Conservation (phyloP, 768 basidiomycete species). For the Multifurca ochricompacta region DNA sequence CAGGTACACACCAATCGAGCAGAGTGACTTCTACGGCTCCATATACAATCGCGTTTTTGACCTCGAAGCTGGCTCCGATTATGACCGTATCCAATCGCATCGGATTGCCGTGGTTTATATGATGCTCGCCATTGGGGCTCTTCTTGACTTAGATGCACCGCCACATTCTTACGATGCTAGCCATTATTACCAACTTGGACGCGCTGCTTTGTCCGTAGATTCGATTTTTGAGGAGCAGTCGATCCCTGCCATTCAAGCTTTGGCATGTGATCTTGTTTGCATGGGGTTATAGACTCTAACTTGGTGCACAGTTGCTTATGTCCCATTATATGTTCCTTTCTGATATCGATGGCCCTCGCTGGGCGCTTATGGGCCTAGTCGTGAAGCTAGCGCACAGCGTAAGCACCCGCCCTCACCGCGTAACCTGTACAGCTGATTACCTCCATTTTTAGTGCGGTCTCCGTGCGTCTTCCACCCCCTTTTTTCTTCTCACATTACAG, state of each 20-base stretch:
- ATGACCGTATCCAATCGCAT: conserved; percentile 41
- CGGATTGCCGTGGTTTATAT: conserved; percentile 52
- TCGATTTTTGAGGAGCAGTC: conserved; percentile 59
- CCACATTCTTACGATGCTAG: conserved; percentile 47
- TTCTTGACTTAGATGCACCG: conserved; percentile 51
- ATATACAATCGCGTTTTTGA: conserved; percentile 50
- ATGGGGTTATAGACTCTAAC: conserved; percentile 19
- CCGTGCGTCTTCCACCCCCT: conserved; percentile 54
- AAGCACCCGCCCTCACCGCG: conserved; percentile 23
- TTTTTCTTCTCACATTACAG: conserved; percentile 27
- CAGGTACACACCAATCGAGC: conserved; percentile 63
- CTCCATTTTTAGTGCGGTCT: conserved; percentile 15
- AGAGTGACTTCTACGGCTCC: conserved; percentile 45
- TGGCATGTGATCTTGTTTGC: conserved; percentile 36
- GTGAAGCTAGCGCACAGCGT: conserved; percentile 68
- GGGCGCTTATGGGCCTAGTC: conserved; percentile 63
- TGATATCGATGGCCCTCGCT: conserved; percentile 50
- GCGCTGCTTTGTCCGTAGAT: conserved; percentile 53
- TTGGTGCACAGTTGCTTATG: conserved; percentile 44
- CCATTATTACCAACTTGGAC: conserved; percentile 52
- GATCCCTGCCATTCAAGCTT: conserved; percentile 54
- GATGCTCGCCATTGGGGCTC: conserved; percentile 55
- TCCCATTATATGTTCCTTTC: conserved; percentile 40
- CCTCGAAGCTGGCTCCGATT: conserved; percentile 31
- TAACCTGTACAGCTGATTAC: conserved; percentile 13